Evolutionary conservation across 495 filamentous ascomycete genomes (phyloP).

Genomic region (Umbilicaria muhlenbergii): DNA sequence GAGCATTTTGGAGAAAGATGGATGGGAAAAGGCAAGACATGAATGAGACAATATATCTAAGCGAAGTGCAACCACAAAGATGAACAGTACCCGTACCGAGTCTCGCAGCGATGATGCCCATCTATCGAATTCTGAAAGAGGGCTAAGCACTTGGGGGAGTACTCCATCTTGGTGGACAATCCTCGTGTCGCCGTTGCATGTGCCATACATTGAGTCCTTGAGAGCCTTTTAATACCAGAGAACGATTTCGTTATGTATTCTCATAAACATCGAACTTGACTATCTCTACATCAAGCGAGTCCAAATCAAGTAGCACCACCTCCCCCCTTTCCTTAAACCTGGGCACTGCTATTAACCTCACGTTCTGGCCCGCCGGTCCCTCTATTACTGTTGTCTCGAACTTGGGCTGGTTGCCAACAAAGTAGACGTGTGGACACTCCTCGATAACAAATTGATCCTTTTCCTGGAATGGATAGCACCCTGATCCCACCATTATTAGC

Average conservation of each 20-base stretch:
- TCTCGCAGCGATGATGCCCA: no score
- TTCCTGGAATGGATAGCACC: slow-evolving; percentile 90
- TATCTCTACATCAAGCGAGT: slow-evolving; percentile 63
- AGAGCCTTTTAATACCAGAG: background rate
- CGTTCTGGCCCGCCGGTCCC: slow-evolving; percentile 44
- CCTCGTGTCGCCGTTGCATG: background rate
- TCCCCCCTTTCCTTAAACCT: slow-evolving; percentile 67
- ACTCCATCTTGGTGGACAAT: no score
- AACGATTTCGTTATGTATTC: slow-evolving; percentile 21
- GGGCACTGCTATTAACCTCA: slow-evolving; percentile 65
- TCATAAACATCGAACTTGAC: slow-evolving; percentile 48
- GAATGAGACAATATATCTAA: no score
- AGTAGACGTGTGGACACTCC: slow-evolving; percentile 78
- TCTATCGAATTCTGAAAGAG: no score
- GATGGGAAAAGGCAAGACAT: no score
- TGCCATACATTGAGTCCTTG: background rate
- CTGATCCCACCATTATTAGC: slow-evolving; percentile 24
- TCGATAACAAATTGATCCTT: slow-evolving; percentile 75
- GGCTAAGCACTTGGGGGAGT: no score
- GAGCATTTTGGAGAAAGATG: slow-evolving; percentile 15
- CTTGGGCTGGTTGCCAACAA: slow-evolving; percentile 72
- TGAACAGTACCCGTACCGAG: no score
- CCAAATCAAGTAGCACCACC: slow-evolving; percentile 71
- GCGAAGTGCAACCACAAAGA: no score
- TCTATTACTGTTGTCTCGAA: slow-evolving; percentile 66